Evolutionary conservation across 768 basidiomycete species (phyloP), one percentile per base, ranked within the genome.

Genomic region (Lentinus tigrinus): DNA sequence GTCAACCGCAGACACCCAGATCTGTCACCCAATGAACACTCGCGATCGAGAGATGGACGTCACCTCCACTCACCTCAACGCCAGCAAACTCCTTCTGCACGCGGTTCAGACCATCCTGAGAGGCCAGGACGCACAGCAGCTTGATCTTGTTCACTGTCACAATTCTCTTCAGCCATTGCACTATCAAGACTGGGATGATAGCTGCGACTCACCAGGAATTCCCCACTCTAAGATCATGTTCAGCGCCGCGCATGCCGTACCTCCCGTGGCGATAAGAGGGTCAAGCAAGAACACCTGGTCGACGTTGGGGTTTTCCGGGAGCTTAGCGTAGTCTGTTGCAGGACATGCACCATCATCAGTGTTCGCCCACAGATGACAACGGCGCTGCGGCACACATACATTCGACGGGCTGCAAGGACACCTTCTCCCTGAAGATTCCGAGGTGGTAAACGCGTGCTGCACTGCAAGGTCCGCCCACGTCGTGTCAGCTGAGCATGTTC

Each of bases 191-290:
- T 2, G 26, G 36, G 36, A 50, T 48, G 26, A 67, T n/a, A 44
- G 5, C 16, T 23, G 0, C 16, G 21, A 58, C 81, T 61, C 63
- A 90, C 91, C 57, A 16, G 87, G 78, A 64, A 92, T 79, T 27
- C 91, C 91, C 91, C 91, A 93, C 53, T 93, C 93, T 2, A 79
- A 65, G 52, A 96, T 80, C 93, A 97, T 98, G 50, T 81, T 67
- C 54, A 98, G 70, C 9, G 95, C 95, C 17, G 96, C 95, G 61
- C 82, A 81, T 2, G 91, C 93, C 4, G 96, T 98, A 11, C 93
- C 91, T 51, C 95, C 96, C 3, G 96, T 98, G 0, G 96, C 96
- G 65, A 98, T 87, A 31, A 98, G 75, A 17, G 96, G 96, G 65
- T 98, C 96, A 28, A 98, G 78, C 23, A 98, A 76, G 74, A 86